Conservation (phyloP, 2,329 filamentous ascomycete genomes). For the Neonectria coccinea region DNA sequence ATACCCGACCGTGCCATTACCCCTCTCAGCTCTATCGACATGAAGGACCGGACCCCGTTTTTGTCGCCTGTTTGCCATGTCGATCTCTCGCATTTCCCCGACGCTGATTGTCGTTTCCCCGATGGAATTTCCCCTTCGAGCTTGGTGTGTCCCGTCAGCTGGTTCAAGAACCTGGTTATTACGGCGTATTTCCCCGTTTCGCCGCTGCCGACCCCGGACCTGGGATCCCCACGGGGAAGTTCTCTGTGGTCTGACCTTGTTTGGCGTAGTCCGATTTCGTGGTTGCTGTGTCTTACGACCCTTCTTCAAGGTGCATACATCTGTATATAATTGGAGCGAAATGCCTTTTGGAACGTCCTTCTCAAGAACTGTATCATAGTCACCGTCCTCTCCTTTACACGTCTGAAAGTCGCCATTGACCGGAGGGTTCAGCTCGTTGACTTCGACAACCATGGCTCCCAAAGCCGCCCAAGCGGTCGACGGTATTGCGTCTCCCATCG, state of each 20-base stretch:
- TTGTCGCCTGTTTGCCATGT: constrained; percentile 5
- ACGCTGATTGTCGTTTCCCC: constrained; percentile 15
- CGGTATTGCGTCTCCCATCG: constrained; percentile 48
- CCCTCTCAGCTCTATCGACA: not conserved
- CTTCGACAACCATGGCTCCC: constrained; percentile 46
- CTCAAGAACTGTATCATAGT: not conserved
- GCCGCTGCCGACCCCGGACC: constrained; percentile 22
- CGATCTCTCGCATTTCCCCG: constrained; percentile 14
- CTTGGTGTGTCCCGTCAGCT: not conserved
- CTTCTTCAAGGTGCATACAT: not conserved
- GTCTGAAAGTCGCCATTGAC: not conserved
- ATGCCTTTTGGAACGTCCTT: not conserved
- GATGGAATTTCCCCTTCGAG: constrained; percentile 19
- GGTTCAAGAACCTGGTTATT: not conserved
- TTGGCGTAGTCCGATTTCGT: not conserved
- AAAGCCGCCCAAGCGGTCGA: constrained; percentile 48
- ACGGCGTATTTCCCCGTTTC: constrained; percentile 31
- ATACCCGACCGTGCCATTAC: constrained; percentile 12
- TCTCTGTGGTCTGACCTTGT: constrained; percentile 18
- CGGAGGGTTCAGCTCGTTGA: not conserved
- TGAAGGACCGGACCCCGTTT: too few species aligned
- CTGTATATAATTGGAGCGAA: constrained; percentile 31
- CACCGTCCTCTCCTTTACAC: not conserved
- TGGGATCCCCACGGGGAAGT: constrained; percentile 37
- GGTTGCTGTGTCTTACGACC: not conserved